Conservation (phyloP, 2,329 filamentous ascomycete genomes). For the Aaosphaeria pasadenensis region DNA sequence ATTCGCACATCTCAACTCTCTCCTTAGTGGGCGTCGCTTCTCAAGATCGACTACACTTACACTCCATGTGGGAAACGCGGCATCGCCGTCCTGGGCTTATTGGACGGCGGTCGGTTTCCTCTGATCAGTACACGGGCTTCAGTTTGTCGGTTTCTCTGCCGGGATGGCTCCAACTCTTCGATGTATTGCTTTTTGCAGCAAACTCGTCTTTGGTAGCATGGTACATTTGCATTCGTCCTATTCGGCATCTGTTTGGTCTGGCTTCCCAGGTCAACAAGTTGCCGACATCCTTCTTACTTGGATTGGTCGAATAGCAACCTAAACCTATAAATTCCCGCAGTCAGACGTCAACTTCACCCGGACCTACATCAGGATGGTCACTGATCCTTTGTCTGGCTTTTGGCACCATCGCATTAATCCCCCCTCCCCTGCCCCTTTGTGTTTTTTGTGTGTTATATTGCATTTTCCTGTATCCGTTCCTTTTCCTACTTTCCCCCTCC, state of each 20-base stretch:
- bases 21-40: slow-evolving; percentile 35
- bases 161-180: slow-evolving; percentile 30
- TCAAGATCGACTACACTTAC: slow-evolving; percentile 24
- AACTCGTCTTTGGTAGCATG: no score
- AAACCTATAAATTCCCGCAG: slow-evolving; percentile 1
- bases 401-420: slow-evolving; percentile 29
- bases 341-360: slow-evolving; percentile 25
- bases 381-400: slow-evolving; percentile 27
- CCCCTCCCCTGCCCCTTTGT: slow-evolving; percentile 15
- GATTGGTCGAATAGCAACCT: no score
- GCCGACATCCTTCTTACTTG: slow-evolving; percentile 11
- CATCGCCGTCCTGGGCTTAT: slow-evolving; percentile 39
- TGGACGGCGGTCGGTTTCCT: slow-evolving; percentile 37
- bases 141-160: slow-evolving; percentile 31
- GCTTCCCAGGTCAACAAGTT: not conserved
- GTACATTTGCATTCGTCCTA: not conserved
- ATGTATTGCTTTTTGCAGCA: slow-evolving; percentile 1
- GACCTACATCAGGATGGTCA: slow-evolving; percentile 22
- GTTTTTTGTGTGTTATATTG: not conserved
- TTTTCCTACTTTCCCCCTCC: slow-evolving; percentile 33
- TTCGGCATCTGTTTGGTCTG: not conserved
- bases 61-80: slow-evolving; percentile 43
- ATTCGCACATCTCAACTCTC: slow-evolving; percentile 39
- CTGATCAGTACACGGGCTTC: slow-evolving; percentile 33
- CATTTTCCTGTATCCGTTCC: slow-evolving; percentile 20